Evolutionary conservation across 139 green algal species (phyloP), one percentile per base, ranked within the genome.

Genomic region (Chlamydomonas eustigma): DNA sequence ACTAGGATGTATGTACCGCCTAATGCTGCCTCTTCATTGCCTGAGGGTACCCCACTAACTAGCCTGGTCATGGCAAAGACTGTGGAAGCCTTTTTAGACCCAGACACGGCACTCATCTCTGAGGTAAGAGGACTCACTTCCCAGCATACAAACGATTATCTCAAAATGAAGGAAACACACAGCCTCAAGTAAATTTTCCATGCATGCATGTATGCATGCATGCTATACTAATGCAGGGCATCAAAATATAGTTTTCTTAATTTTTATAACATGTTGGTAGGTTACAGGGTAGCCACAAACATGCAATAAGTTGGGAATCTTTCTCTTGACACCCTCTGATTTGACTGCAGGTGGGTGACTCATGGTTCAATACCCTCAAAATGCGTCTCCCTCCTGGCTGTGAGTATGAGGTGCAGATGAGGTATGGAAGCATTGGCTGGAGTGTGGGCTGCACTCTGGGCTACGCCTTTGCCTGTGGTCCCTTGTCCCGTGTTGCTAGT

Each of bases 401-500:
- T 74, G 78, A 67, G 80, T 92, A 87, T 77, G 85, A 92, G 78
- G 86, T 90, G 2, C 86, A 95, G 80, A 82, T 89, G 83, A 81
- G 84, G 32, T 95, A 94, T 79, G 89, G 89, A 32, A 87, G 73
- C 75, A 96, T 97, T 52, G 92, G 92, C 58, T 97, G 92, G 92
- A 82, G 72, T 5, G 91, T 97, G 38, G 92, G 92, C 2, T 89
- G 89, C 1, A 82, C 79, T 18, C 85, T 96, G 50, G 90, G 91
- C 25, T 86, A 82, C 51, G 78, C 78, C 4, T 34, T 76, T 2
- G 86, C 51, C 0, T 73, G 22, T 5, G 58, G 24, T 8, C 58
- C 58, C 58, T 37, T 37, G n/a, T n/a, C 24, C 69, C n/a, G 64
- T 33, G 64, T 31, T 18, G 64, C 3, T 33, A 38, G 64, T 33